phyloP scores from a whole-genome alignment of 768 basidiomycete species.

The Trametes meyenii region DNA sequence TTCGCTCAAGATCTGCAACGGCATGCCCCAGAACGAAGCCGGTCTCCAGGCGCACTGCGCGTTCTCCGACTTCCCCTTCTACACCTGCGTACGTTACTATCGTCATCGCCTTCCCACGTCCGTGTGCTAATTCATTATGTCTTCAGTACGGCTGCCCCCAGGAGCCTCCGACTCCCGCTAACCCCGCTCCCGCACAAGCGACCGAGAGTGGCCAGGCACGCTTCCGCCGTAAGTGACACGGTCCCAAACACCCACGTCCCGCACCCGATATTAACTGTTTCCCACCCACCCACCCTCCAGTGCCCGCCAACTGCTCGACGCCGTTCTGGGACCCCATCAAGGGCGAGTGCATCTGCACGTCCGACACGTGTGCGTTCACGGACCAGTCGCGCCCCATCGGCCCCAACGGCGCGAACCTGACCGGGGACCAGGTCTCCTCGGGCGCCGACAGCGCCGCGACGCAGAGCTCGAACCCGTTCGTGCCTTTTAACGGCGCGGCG shows the following conservation, averaged over 20 bases:
- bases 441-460: slow-evolving; percentile 30
- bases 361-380: slow-evolving; percentile 57
- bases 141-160: slow-evolving; percentile 74
- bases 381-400: slow-evolving; percentile 69
- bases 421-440: slow-evolving; percentile 58
- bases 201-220: slow-evolving; percentile 39
- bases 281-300: slow-evolving; percentile 36
- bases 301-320: slow-evolving; percentile 73
- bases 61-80: slow-evolving; percentile 79
- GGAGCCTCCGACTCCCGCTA: slow-evolving; percentile 50
- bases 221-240: slow-evolving; percentile 50
- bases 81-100: slow-evolving; percentile 63
- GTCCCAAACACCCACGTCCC: neutral
- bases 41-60: slow-evolving; percentile 63
- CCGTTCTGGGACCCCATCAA: slow-evolving; percentile 81
- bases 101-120: neutral
- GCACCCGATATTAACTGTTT: neutral
- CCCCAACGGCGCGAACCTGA: slow-evolving; percentile 72
- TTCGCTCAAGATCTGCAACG: slow-evolving; percentile 69
- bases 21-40: slow-evolving; percentile 66
- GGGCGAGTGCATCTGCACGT: slow-evolving; percentile 64
- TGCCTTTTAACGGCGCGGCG: slow-evolving; percentile 51
- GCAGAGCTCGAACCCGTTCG: slow-evolving; percentile 39
- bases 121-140: neutral
- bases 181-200: slow-evolving; percentile 71